Evolutionary conservation across 2,329 filamentous ascomycete species (phyloP), one percentile per base, ranked within the genome.

Genomic region (Monosporascus sp.): DNA sequence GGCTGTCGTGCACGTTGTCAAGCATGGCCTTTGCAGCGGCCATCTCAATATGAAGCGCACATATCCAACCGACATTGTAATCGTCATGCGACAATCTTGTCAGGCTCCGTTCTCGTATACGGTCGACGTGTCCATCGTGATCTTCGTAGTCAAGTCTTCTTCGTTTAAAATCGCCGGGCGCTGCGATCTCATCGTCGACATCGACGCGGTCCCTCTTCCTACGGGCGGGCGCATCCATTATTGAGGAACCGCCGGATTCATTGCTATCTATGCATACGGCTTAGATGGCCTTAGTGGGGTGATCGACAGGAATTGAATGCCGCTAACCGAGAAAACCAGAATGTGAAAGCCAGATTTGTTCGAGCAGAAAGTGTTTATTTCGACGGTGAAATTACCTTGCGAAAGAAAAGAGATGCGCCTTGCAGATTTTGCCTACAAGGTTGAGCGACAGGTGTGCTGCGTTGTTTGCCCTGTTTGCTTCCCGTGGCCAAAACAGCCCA

Each of bases 61-160:
- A 65, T 7, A 71, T 53, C 68, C 67, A 71, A 44, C 61, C 66
- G 9, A 70, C 58, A 3, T 60, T 64, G 47, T 69, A 71, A 9
- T 56, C 50, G 24, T 44, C 41, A 22, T 44, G 20, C 5, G 20
- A 44, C 6, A 20, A 24, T 7, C n/a, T 24, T 24, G 7, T 44
- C 11, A 11, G 11, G 27, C 27, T 11, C 2, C 20, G 5, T 4
- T 44, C 20, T 24, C n/a, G 7, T 24, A 24, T 15, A 14, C 20
- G 20, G 17, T 3, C 41, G 41, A 14, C 20, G n/a, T 20, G 14
- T 5, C 20, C 17, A 15, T 22, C 41, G n/a, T 15, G 4, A 14
- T 20, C 41, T 44, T 24, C 41, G 14, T 22, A 22, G 22, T 24
- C 20, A 25, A 44, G n/a, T 14, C 20, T 44, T 44, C 20, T 18